Evolutionary conservation across 2,329 filamentous ascomycete genomes (phyloP).

Genomic region (Zasmidium angulare): DNA sequence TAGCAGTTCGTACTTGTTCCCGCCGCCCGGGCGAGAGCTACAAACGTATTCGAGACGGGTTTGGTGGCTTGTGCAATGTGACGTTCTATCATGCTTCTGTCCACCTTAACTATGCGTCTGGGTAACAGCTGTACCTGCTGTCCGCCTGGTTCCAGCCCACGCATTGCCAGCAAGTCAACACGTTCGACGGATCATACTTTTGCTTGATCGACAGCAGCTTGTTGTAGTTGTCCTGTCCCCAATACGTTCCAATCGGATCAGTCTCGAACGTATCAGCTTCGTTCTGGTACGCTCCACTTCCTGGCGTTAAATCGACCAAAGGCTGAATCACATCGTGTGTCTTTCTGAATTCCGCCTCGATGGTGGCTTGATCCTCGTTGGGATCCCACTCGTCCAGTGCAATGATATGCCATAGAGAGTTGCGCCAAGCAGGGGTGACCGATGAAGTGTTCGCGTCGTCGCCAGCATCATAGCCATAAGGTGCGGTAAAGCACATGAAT

Average conservation of each 20-base stretch:
- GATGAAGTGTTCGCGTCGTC: conserved; percentile 12
- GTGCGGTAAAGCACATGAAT: conserved; percentile 17
- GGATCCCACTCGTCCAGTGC: conserved; percentile 9
- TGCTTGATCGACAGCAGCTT: not conserved
- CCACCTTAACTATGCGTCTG: not conserved
- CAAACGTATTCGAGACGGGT: not conserved
- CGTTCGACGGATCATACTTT: not conserved
- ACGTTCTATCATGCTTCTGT: not conserved
- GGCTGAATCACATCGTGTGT: not conserved
- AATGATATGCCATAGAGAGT: conserved; percentile 5
- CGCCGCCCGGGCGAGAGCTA: not conserved
- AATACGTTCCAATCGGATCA: not conserved
- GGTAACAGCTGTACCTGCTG: not conserved
- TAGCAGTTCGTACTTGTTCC: not conserved
- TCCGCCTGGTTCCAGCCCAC: not conserved
- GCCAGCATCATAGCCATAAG: conserved; percentile 14
- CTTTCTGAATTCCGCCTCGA: conserved; percentile 2
- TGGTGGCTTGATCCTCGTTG: not conserved
- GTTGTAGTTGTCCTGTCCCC: not conserved
- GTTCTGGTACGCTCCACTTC: not conserved
- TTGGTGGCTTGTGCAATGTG: not conserved
- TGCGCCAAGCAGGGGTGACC: conserved; percentile 23
- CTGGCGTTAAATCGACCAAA: not conserved
- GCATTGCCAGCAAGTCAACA: not conserved
- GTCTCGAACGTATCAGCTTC: not conserved